These are phyloP conservation scores for Quercus phellos DNA, from an alignment of 331 rosid genomes.

Conservation along the genomic window DNA sequence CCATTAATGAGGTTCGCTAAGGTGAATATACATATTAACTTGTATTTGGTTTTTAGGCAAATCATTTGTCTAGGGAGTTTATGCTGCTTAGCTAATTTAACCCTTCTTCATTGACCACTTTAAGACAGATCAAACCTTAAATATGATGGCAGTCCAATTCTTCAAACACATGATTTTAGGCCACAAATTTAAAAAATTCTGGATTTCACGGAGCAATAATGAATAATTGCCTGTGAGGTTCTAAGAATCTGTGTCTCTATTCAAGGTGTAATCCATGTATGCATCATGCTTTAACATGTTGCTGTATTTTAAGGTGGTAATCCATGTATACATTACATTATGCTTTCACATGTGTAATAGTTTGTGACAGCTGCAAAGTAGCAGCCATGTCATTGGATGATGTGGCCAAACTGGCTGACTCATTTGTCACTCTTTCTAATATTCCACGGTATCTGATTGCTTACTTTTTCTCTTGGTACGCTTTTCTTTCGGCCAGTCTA, in stretches of 20 bases:
- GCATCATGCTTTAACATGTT: too few species aligned
- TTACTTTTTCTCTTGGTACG: constrained; percentile 10
- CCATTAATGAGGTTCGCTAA: neutral
- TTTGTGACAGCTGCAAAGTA: constrained; percentile 12
- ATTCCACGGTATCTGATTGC: constrained; percentile 22
- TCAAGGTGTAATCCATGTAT: neutral
- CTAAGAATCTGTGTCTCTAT: neutral
- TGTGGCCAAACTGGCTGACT: constrained; percentile 43
- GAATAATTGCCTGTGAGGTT: neutral
- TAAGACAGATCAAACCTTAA: neutral
- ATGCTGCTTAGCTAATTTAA: neutral
- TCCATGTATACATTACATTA: neutral
- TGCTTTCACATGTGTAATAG: constrained; percentile 21
- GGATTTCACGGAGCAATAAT: neutral
- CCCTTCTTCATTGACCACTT: neutral
- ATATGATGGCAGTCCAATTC: neutral
- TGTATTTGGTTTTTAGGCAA: neutral
- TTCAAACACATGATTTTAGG: neutral
- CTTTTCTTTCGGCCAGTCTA: constrained; percentile 11
- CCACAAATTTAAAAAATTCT: neutral
- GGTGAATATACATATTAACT: neutral
- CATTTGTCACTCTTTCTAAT: constrained; percentile 43
- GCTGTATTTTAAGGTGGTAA: neutral
- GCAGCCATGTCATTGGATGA: constrained; percentile 37
- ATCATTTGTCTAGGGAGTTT: neutral